Conservation (phyloP, 345 rosid species). For the Eucalyptus polyanthemos region DNA sequence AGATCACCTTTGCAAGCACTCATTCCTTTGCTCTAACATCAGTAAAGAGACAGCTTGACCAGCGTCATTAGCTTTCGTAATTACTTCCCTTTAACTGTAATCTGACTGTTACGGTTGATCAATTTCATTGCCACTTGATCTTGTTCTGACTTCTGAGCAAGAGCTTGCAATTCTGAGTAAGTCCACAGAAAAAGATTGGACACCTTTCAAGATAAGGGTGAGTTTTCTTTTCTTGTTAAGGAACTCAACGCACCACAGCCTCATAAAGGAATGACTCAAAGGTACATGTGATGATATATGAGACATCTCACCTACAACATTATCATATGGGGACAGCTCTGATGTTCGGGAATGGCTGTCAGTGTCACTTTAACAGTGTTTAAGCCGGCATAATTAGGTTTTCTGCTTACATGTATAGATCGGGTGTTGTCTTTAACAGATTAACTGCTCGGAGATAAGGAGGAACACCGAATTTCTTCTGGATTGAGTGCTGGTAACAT, state of each 20-base stretch:
- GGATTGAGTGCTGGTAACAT: background rate
- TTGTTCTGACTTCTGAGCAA: background rate
- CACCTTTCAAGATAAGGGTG: slow-evolving; percentile 13
- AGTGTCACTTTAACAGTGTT: background rate
- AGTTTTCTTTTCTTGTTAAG: background rate
- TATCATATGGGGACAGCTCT: background rate
- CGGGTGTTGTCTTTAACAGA: background rate
- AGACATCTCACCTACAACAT: background rate
- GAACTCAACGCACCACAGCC: background rate
- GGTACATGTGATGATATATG: slow-evolving; percentile 4
- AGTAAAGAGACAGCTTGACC: background rate
- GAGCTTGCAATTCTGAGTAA: background rate
- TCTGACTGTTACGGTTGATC: background rate
- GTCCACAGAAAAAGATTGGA: slow-evolving; percentile 21
- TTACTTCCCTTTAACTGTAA: background rate
- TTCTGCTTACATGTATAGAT: background rate
- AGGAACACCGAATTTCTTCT: background rate
- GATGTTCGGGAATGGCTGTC: background rate
- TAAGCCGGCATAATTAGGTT: background rate
- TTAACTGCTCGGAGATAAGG: background rate
- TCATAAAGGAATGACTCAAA: background rate
- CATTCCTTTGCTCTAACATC: background rate
- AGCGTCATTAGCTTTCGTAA: background rate
- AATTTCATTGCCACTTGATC: background rate
- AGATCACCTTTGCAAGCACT: background rate